Evolutionary conservation across 2,329 filamentous ascomycete genomes (phyloP).

Genomic region (Colletotrichum sp.): DNA sequence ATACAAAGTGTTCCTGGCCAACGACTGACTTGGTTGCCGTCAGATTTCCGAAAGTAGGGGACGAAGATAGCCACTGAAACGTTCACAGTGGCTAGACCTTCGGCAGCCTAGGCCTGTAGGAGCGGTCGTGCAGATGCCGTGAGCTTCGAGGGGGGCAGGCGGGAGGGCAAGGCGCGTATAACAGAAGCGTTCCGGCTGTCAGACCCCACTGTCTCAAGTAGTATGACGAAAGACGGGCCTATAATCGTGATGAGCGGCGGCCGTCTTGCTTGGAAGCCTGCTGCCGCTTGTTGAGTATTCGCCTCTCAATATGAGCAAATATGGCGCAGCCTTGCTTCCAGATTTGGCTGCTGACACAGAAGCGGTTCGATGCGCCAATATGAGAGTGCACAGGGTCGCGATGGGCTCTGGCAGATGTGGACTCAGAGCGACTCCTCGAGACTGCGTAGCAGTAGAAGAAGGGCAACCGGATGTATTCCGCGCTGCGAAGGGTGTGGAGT

Average conservation of each 20-base stretch:
- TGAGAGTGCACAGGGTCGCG: not conserved
- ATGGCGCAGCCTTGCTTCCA: not conserved
- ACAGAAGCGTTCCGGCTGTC: not conserved
- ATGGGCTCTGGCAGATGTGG: not conserved
- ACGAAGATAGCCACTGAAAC: slow-evolving; percentile 1
- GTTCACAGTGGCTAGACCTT: not conserved
- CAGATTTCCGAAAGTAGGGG: not conserved
- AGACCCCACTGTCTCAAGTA: not conserved
- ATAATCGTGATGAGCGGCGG: not conserved
- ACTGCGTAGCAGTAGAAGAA: not conserved
- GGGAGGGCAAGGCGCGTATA: not conserved
- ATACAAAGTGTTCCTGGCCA: not conserved
- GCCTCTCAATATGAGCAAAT: not conserved
- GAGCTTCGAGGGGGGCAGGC: not conserved
- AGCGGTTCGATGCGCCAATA: not conserved
- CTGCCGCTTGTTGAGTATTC: not conserved
- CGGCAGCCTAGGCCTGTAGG: not conserved
- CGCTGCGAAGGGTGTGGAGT: not conserved
- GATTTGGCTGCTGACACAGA: not conserved
- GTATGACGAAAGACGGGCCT: not conserved
- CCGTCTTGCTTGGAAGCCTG: not conserved
- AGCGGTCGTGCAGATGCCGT: not conserved
- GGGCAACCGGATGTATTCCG: not conserved
- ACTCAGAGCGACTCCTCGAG: not conserved
- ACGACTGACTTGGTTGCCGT: not conserved